Conservation (phyloP, 106 monocot genomes). For the Dioscorea dumetorum region DNA sequence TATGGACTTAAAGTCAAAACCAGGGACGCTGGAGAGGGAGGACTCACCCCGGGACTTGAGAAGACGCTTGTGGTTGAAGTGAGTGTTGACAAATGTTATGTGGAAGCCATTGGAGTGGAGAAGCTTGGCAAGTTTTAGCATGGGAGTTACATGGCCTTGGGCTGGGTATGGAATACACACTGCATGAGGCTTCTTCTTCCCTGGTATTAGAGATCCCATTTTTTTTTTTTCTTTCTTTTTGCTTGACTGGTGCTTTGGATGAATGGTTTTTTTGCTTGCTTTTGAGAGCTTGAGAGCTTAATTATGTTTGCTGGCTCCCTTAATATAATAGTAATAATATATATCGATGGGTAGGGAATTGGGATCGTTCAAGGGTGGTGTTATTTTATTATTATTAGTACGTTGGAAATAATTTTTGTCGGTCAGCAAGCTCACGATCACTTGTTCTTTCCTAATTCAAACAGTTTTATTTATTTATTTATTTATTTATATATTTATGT, state of each 20-base stretch:
- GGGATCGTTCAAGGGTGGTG: not conserved
- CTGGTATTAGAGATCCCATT: not conserved
- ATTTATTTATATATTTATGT: no score
- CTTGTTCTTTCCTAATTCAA: not conserved
- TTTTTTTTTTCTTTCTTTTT: not conserved
- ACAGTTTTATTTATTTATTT: not conserved
- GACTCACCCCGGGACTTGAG: slow-evolving; percentile 2
- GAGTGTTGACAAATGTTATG: slow-evolving; percentile 26
- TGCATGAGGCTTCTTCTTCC: not conserved
- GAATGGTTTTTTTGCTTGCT: not conserved
- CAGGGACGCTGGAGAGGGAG: not conserved
- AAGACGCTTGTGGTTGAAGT: slow-evolving; percentile 19
- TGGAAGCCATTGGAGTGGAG: slow-evolving; percentile 19
- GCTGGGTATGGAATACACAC: not conserved
- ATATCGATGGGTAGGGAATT: no score
- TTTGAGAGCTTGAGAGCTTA: not conserved
- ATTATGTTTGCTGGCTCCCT: not conserved
- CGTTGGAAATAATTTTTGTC: no score
- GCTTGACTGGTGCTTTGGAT: no score
- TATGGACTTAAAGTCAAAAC: not conserved
- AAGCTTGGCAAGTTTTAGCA: slow-evolving; percentile 17
- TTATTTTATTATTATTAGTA: not conserved
- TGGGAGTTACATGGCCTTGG: slow-evolving; percentile 9
- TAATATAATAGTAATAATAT: not conserved
- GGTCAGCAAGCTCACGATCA: no score